Evolutionary conservation across 2,329 filamentous ascomycete genomes (phyloP), one percentile per base, ranked within the genome.

Genomic region (Polytolypa hystricis): DNA sequence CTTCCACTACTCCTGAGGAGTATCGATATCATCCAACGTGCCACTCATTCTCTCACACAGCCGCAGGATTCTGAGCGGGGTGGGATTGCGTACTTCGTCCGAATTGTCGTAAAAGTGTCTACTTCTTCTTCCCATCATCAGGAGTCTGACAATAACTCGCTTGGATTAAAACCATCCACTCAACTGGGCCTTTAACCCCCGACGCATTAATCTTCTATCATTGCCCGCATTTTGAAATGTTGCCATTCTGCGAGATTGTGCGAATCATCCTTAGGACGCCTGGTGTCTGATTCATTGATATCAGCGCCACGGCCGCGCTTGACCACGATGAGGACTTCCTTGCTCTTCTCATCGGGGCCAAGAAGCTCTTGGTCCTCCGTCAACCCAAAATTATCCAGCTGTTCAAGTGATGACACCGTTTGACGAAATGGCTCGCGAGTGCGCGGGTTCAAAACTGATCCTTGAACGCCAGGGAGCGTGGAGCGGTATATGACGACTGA

Each of bases 401-500:
- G 20, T 35, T 38, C 39, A 26, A 11, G 19, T 6, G 26, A 26
- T 11, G 39, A 10, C 10, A 34, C 23, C 2, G 4, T 29, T 34
- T 42, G 37, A 12, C 26, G 25, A 33, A 39, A 37, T 17, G 29
- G 29, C 30, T 37, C 28, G 19, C 36, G 27, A 16, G 30, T 36
- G 26, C 21, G 10, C 1, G 28, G 30, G 16, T 36, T 33, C 11
- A 42, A 14, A 14, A 30, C 35, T 19, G 35, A 18, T n/a, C 35
- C 39, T 26, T 18, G 35, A 10, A 15, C 26, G 27, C 23, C 34
- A 18, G 18, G 27, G 25, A 16, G 34, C 15, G 37, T 45, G 16
- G 42, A 43, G n/a, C 42, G 41, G 30, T 45, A 45, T 15, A 45
- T 41, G 16, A 33, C 37, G 20, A 45, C 36, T 10, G 43, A 45